phyloP scores from a whole-genome alignment of 73 alveolate species.

The Symbiodinium natans region DNA sequence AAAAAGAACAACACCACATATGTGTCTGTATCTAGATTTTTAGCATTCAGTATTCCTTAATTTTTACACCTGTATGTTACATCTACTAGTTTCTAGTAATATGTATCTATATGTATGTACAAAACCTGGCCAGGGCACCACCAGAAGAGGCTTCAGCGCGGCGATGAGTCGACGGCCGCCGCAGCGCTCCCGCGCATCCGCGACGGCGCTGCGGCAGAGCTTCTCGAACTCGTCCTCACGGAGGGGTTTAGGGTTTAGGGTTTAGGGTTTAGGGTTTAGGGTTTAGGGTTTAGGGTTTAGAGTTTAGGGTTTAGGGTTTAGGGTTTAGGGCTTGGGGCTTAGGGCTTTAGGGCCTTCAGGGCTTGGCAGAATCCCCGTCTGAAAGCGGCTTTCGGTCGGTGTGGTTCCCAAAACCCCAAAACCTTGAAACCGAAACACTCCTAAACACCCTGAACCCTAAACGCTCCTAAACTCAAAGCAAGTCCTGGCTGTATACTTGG shows the following conservation, averaged over 20 bases:
- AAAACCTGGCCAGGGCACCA: not conserved
- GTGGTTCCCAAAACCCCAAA: not conserved
- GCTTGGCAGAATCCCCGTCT: not conserved
- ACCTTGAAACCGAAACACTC: not conserved
- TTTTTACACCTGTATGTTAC: too few species aligned
- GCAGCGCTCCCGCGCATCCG: constrained; percentile 89
- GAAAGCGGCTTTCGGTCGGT: not conserved
- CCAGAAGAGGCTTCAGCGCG: constrained; percentile 76
- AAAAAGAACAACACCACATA: too few species aligned
- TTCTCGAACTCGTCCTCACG: constrained; percentile 61
- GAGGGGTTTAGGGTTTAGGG: not conserved
- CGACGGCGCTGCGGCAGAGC: constrained; percentile 61
- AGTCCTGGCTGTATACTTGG: too few species aligned
- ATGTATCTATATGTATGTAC: too few species aligned
- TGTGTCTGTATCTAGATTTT: too few species aligned
- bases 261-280: not conserved
- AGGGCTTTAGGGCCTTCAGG: not conserved
- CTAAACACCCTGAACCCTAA: not conserved
- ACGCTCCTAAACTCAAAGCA: not conserved
- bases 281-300: not conserved
- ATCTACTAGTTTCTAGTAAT: too few species aligned
- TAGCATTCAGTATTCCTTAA: too few species aligned
- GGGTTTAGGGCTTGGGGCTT: not conserved
- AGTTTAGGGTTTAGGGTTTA: not conserved
- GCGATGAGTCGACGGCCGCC: constrained; percentile 85